These are phyloP conservation scores for Tetrapyrgos nigripes DNA, from an alignment of 1,284 basidiomycete species.

Conservation along the genomic window DNA sequence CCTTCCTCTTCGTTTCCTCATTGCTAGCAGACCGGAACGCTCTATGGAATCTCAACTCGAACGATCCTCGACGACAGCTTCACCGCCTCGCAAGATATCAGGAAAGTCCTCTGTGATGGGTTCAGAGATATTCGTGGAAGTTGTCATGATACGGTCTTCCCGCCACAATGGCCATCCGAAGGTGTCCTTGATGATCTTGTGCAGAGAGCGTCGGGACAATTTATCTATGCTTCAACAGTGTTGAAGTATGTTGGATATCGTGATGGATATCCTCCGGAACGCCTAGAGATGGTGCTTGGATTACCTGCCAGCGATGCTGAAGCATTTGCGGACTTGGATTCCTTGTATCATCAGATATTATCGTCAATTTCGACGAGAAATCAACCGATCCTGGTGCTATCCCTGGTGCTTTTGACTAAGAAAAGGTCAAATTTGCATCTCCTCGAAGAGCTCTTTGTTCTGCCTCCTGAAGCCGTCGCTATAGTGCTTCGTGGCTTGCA, in stretches of 20 bases:
- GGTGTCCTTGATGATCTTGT: slow-evolving; percentile 4
- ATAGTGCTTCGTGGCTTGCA: slow-evolving; percentile 2
- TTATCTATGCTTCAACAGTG: slow-evolving; percentile 18
- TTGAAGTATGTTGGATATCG: slow-evolving; percentile 12
- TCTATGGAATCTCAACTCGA: not conserved
- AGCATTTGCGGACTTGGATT: slow-evolving; percentile 10
- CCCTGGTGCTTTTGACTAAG: not conserved
- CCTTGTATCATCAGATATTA: slow-evolving; percentile 13
- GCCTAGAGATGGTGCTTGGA: slow-evolving; percentile 7
- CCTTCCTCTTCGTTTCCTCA: not conserved
- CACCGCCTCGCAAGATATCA: not conserved
- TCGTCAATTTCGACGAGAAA: not conserved
- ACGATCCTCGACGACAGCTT: not conserved
- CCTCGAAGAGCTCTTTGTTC: not conserved
- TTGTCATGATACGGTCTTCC: not conserved
- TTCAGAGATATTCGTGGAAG: not conserved
- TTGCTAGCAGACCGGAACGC: not conserved
- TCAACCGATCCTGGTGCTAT: not conserved
- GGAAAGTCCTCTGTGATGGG: not conserved
- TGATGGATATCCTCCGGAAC: slow-evolving; percentile 3
- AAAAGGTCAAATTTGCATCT: not conserved
- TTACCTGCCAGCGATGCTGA: not conserved
- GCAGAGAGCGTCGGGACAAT: slow-evolving; percentile 8
- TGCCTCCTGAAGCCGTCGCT: not conserved
- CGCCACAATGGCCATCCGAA: slow-evolving; percentile 13